Base-by-base conservation (phyloP, 2,329 filamentous ascomycete genomes). In the Monosporascus sp. region DNA sequence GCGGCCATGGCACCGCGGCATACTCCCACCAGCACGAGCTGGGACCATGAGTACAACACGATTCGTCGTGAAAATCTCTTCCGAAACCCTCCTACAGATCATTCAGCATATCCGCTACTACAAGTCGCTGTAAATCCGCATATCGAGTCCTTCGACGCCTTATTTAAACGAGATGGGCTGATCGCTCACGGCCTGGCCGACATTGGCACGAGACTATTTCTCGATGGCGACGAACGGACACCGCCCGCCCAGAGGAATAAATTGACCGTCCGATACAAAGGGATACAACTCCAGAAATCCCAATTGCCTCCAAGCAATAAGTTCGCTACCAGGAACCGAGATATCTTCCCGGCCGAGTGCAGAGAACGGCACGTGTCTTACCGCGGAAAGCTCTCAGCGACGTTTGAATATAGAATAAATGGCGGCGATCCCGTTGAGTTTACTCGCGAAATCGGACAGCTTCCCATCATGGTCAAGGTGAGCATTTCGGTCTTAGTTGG, bases 391-490 rank as follows among this genome's bases (percentile, higher is more conserved):
- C 80, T 99, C 60, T 85, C 86, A 50, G 90, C 88, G 7, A 87
- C 87, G 17, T 79, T 99, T 49, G 90, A 96, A 68, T 96, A 89
- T 68, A 83, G 81, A 58, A 80, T 99, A 64, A 97, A 97, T 69
- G 84, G 90, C 71, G 90, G 88, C 49, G 89, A 96, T 60, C 87
- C 90, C 69, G 81, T 86, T 62, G 90, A 95, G 68, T 86, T 90
- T 51, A 80, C 89, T 46, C 82, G 92, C 65, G 93, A 97, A 64
- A 76, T 97, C 61, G 94, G 94, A 6, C 84, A 90, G 64, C 80
- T 97, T 52, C 94, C 94, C 22, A 85, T 99, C 61, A 97, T 97
- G 93, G 73, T 97, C 68, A 89, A 89, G 80, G 88, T 90, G 75
- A 68, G 80, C 58, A 63, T 27, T 31, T 7, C 20, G n/a, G 20